Conservation (phyloP, 257 asterid genomes). For the Galeopsis tetrahit region DNA sequence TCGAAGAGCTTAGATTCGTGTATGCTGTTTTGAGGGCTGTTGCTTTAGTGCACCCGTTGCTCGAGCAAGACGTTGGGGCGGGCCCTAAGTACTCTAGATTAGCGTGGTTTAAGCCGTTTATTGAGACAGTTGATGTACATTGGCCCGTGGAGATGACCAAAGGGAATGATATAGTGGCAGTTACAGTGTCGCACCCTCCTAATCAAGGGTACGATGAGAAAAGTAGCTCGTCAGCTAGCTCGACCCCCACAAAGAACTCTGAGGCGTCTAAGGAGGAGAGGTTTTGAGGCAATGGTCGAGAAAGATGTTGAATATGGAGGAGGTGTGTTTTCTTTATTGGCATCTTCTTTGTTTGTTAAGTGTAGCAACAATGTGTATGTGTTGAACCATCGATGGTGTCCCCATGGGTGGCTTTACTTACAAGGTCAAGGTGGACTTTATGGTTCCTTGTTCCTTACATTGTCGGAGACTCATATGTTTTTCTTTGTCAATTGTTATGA, state of each 20-base stretch:
- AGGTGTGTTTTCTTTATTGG: not conserved
- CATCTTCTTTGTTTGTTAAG: not conserved
- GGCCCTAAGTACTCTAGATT: constrained; percentile 45
- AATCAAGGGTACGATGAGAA: constrained; percentile 37
- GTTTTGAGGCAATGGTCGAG: not conserved
- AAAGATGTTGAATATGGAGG: not conserved
- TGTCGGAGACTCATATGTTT: no score
- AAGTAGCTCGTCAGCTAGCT: constrained; percentile 27
- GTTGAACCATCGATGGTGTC: not conserved
- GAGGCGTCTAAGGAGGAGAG: constrained; percentile 33
- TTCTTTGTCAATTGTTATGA: no score
- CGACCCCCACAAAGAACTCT: constrained; percentile 23
- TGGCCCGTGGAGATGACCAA: constrained; percentile 51
- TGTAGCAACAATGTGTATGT: no score
- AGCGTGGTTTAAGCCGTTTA: constrained; percentile 46
- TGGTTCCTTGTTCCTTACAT: not conserved
- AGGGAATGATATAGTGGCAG: constrained; percentile 56
- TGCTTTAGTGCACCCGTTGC: constrained; percentile 56
- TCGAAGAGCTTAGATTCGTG: constrained; percentile 60
- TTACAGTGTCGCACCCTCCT: constrained; percentile 58
- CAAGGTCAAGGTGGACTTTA: not conserved
- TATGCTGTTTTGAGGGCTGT: constrained; percentile 45
- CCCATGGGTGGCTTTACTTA: not conserved
- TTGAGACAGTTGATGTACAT: constrained; percentile 65
- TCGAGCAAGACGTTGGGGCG: constrained; percentile 43